Conservation (phyloP, 768 basidiomycete genomes). For the Suillus decipiens region DNA sequence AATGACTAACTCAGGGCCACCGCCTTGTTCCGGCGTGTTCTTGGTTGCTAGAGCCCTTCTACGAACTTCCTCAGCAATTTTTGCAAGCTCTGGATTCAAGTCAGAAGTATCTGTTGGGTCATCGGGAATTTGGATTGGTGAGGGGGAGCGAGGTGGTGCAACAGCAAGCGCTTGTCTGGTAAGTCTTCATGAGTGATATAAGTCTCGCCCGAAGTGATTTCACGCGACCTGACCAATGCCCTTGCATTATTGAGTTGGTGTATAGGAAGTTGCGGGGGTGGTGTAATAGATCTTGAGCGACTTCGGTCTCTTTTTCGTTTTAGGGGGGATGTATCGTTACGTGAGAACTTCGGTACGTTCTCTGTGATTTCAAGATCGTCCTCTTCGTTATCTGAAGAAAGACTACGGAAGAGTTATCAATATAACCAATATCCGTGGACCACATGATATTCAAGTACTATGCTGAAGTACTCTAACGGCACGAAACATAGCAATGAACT, state of each 20-base stretch:
- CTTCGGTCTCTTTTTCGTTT: constrained; percentile 53
- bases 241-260: constrained; percentile 58
- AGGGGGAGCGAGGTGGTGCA: constrained; percentile 41
- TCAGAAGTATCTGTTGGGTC: constrained; percentile 52
- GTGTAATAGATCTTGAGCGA: constrained; percentile 74
- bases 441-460: constrained; percentile 4
- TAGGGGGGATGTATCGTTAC: constrained; percentile 27
- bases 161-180: constrained; percentile 50
- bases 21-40: constrained; percentile 25
- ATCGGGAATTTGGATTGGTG: constrained; percentile 45
- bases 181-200: constrained; percentile 10
- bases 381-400: constrained; percentile 48
- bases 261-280: constrained; percentile 63
- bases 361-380: constrained; percentile 46
- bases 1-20: constrained; percentile 42
- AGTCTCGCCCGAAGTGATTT: neutral
- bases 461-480: constrained; percentile 1
- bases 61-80: constrained; percentile 47
- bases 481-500: neutral
- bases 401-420: constrained; percentile 20
- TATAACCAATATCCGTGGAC: neutral
- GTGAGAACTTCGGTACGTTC: constrained; percentile 23
- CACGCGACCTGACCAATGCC: constrained; percentile 58
- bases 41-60: constrained; percentile 29
- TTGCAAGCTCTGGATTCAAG: constrained; percentile 63